These are phyloP conservation scores for Phaeosphaeria sp. DNA, from an alignment of 2,329 filamentous ascomycete species.

Conservation along the genomic window DNA sequence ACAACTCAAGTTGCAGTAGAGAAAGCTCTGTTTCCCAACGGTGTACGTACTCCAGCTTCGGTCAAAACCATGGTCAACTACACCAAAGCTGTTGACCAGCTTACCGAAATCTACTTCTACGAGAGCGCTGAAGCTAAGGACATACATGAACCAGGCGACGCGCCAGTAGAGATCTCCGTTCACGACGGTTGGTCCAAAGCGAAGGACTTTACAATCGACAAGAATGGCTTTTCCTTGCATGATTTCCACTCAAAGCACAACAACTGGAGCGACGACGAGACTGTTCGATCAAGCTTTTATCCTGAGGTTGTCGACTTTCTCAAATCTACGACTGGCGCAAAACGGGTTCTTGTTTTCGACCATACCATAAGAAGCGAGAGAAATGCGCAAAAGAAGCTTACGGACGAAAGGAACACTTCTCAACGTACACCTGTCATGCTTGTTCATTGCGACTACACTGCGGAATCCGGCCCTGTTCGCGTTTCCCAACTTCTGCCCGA, in stretches of 20 bases:
- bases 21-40: slow-evolving; percentile 27
- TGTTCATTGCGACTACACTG: slow-evolving; percentile 61
- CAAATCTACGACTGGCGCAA: slow-evolving; percentile 54
- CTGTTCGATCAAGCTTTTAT: slow-evolving; percentile 54
- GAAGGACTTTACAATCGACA: slow-evolving; percentile 54
- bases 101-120: slow-evolving; percentile 53
- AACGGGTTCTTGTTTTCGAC: slow-evolving; percentile 57
- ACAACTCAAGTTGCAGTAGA: slow-evolving; percentile 51
- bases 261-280: slow-evolving; percentile 51
- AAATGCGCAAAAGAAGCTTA: slow-evolving; percentile 42
- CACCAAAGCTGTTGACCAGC: slow-evolving; percentile 52
- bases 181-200: slow-evolving; percentile 53
- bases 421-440: slow-evolving; percentile 57
- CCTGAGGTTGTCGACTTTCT: slow-evolving; percentile 56
- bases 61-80: slow-evolving; percentile 53
- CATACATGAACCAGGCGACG: slow-evolving; percentile 53
- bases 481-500: slow-evolving; percentile 54
- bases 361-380: slow-evolving; percentile 56
- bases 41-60: slow-evolving; percentile 6
- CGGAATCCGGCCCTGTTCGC: slow-evolving; percentile 51
- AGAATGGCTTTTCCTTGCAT: slow-evolving; percentile 55
- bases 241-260: slow-evolving; percentile 49
- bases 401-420: slow-evolving; percentile 41
- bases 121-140: slow-evolving; percentile 47
- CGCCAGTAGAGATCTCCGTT: slow-evolving; percentile 48